Base-by-base conservation (phyloP, 1,139 yeast genomes). In the Taiozyma sp. region DNA sequence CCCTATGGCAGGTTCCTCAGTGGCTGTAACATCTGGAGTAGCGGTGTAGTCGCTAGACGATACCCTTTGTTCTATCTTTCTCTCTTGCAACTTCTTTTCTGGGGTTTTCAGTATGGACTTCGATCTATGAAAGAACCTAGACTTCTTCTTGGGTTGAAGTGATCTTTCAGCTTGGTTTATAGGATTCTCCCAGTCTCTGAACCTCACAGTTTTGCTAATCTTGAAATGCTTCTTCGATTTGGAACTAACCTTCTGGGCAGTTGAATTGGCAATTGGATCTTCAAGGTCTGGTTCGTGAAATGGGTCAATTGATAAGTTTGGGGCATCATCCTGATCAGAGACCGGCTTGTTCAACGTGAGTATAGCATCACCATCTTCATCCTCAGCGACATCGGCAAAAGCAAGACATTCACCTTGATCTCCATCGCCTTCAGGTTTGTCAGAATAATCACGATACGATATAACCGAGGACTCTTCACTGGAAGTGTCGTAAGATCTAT, bases 31-130 rank as follows among this genome's bases (percentile, higher is more conserved):
- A 30, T 55, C 56, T 8, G 58, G 59, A 3, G 58, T 56, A 16
- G 42, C 51, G 40, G 55, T 56, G 45, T 58, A 57, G 10, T 57
- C 59, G 46, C 61, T 57, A 5, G 61, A 56, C 3, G 55, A 43
- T 0, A 44, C 36, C 8, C 47, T 48, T 23, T 32, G 48, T 4
- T 28, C 44, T 6, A 6, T 14, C 29, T 45, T 44, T 27, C 23
- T 46, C 14, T 12, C 24, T 16, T 38, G 23, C 8, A 38, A 22
- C 24, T 38, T 38, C 24, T 38, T 19, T 9, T 38, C 41, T 46
- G 19, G 27, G 10, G 43, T 40, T 40, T 40, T 40, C 30, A 23
- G 14, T n/a, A 40, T 40, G 16, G 38, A 23, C 14, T 22, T 34
- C 12, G 48, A 40, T 27, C 50, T 36, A 13, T 36, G 42, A 19